Conservation (phyloP, 2,329 filamentous ascomycete genomes). For the Taxawa tesnikishii region DNA sequence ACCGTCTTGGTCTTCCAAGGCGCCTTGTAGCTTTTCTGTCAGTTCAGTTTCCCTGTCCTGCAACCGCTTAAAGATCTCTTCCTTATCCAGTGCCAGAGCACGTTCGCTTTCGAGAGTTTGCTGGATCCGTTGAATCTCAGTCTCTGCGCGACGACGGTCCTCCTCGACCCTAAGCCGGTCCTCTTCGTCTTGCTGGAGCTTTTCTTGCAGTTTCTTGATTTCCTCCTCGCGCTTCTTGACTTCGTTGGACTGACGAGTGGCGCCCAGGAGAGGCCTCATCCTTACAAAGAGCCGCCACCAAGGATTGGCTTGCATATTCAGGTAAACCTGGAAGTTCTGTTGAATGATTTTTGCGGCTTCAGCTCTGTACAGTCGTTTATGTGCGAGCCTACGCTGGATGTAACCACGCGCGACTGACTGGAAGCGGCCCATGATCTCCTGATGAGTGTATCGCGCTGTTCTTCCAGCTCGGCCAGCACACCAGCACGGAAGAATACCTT, state of each 20-base stretch:
- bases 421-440: slow-evolving; percentile 89
- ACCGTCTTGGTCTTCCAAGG: slow-evolving; percentile 85
- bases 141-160: slow-evolving; percentile 73
- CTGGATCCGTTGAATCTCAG: slow-evolving; percentile 79
- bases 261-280: slow-evolving; percentile 90
- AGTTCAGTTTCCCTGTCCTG: slow-evolving; percentile 86
- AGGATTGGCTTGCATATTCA: slow-evolving; percentile 78
- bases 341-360: slow-evolving; percentile 94
- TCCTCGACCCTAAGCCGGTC: slow-evolving; percentile 77
- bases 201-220: slow-evolving; percentile 75
- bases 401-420: slow-evolving; percentile 88
- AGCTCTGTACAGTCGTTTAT: slow-evolving; percentile 86
- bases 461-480: slow-evolving; percentile 91
- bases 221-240: slow-evolving; percentile 92
- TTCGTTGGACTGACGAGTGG: slow-evolving; percentile 81
- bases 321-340: slow-evolving; percentile 83
- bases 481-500: slow-evolving; percentile 98
- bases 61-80: slow-evolving; percentile 96
- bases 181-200: slow-evolving; percentile 63
- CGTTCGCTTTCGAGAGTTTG: slow-evolving; percentile 92
- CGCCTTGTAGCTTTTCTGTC: slow-evolving; percentile 81
- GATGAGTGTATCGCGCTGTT: slow-evolving; percentile 85
- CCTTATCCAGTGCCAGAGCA: slow-evolving; percentile 90
- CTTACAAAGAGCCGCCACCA: slow-evolving; percentile 95
- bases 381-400: slow-evolving; percentile 72